phyloP scores from a whole-genome alignment of 2,329 filamentous ascomycete species.

The Waltergamsia citrina region DNA sequence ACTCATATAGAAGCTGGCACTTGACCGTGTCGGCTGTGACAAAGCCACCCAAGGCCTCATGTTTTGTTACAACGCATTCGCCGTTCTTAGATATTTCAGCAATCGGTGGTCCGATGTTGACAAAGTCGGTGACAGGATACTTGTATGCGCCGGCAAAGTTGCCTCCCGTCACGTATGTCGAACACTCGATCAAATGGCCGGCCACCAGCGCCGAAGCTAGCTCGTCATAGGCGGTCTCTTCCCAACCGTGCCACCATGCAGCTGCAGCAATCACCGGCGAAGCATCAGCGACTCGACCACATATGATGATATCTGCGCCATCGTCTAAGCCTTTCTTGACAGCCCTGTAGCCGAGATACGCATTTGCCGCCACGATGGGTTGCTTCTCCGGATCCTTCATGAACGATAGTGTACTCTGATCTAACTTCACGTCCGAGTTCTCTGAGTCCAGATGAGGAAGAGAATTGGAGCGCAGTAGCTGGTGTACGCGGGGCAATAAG shows the following conservation, averaged over 20 bases:
- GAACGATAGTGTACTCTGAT: conserved; percentile 9
- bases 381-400: conserved; percentile 7
- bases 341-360: conserved; percentile 39
- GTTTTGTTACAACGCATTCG: conserved; percentile 36
- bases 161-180: conserved; percentile 37
- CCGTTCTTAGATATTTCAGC: conserved; percentile 36
- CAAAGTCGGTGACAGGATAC: conserved; percentile 9
- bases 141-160: conserved; percentile 36
- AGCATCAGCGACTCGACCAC: conserved; percentile 31
- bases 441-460: conserved; percentile 13
- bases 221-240: conserved; percentile 29
- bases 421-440: conserved; percentile 11
- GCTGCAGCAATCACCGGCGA: conserved; percentile 40
- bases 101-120: conserved; percentile 35
- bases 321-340: conserved; percentile 25
- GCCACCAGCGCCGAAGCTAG: conserved; percentile 35
- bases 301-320: conserved; percentile 31
- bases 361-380: conserved; percentile 25
- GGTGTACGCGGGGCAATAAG: conserved; percentile 12
- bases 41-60: conserved; percentile 30
- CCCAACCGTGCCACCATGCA: conserved; percentile 42
- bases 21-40: conserved; percentile 25
- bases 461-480: neutral
- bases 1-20: conserved; percentile 38
- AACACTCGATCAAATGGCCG: conserved; percentile 41